A percentile compares a stretch with the other conserved stretches of the same genome.
Evolutionary conservation across 345 rosid genomes (phyloP).

Genomic region (Populus pruinosa): DNA sequence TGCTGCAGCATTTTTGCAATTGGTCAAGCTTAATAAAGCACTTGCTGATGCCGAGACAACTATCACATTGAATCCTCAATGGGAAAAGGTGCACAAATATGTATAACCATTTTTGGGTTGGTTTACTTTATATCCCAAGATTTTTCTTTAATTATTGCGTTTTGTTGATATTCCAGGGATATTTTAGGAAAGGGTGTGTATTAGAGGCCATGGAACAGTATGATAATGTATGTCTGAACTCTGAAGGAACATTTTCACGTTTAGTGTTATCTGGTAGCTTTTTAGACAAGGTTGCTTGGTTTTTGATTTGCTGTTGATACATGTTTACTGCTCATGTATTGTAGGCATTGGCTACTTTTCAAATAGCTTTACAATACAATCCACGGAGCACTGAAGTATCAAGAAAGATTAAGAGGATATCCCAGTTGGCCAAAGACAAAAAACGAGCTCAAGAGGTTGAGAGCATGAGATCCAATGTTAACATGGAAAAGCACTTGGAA

Average conservation of each 20-base stretch:
- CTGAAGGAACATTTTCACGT: slow-evolving; percentile 1
- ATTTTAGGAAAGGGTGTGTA: slow-evolving; percentile 94
- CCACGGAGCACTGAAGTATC: slow-evolving; percentile 85
- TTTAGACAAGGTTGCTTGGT: not conserved
- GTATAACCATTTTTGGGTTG: not conserved
- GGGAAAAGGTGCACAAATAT: slow-evolving; percentile 71
- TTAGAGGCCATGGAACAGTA: slow-evolving; percentile 93
- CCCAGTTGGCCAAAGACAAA: slow-evolving; percentile 71
- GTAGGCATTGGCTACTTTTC: slow-evolving; percentile 78
- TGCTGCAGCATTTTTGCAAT: slow-evolving; percentile 87
- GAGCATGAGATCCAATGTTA: slow-evolving; percentile 69
- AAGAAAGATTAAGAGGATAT: slow-evolving; percentile 73
- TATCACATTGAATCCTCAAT: slow-evolving; percentile 71
- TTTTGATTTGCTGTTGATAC: slow-evolving; percentile 1
- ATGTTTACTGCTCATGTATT: slow-evolving; percentile 1
- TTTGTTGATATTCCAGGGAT: slow-evolving; percentile 51
- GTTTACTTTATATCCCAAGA: not conserved
- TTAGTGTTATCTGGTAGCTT: not conserved
- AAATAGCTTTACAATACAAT: slow-evolving; percentile 65
- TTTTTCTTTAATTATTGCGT: not conserved
- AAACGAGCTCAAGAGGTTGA: slow-evolving; percentile 80
- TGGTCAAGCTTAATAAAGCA: slow-evolving; percentile 90
- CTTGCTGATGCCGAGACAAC: slow-evolving; percentile 89
- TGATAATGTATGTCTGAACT: slow-evolving; percentile 56
- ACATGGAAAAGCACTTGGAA: slow-evolving; percentile 68